Conservation (phyloP, 2,329 filamentous ascomycete species). For the Didymella segeticola region DNA sequence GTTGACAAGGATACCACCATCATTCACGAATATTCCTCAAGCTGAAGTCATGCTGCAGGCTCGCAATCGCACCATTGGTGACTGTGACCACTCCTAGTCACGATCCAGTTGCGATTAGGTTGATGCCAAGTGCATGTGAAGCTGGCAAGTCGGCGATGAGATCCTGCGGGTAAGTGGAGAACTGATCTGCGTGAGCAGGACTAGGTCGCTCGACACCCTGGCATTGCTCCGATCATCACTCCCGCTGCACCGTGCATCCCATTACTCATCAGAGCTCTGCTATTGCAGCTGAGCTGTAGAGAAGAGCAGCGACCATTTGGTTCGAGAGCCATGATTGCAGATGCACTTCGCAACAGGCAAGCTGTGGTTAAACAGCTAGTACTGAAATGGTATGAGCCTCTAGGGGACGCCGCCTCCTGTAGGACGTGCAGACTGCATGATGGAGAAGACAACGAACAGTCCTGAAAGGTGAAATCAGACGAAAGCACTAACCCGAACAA, state of each 20-base stretch:
- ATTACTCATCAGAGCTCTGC: background rate
- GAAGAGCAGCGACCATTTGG: background rate
- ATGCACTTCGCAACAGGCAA: too few relatives aligned
- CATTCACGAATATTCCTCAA: background rate
- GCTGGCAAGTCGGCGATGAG: conserved; percentile 15
- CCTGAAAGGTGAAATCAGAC: background rate
- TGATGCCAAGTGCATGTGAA: conserved; percentile 1
- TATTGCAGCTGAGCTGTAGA: too few relatives aligned
- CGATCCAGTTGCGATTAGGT: background rate
- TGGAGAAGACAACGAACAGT: background rate
- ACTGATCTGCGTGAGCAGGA: conserved; percentile 1
- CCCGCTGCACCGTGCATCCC: background rate
- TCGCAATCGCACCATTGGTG: background rate
- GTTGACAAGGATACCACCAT: background rate
- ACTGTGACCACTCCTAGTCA: background rate
- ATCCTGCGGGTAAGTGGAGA: conserved; percentile 17
- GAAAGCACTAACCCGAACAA: background rate
- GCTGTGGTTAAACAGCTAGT: too few relatives aligned
- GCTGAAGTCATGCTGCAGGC: background rate
- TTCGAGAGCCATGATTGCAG: background rate
- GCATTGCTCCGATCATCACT: background rate
- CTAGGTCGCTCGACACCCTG: conserved; percentile 6
- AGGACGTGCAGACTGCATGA: conserved; percentile 6
- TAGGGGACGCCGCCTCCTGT: background rate
- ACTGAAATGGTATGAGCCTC: background rate